Evolutionary conservation across 306 rosid genomes (phyloP), one percentile per base, ranked within the genome.

Genomic region (Cucumis hystrix): DNA sequence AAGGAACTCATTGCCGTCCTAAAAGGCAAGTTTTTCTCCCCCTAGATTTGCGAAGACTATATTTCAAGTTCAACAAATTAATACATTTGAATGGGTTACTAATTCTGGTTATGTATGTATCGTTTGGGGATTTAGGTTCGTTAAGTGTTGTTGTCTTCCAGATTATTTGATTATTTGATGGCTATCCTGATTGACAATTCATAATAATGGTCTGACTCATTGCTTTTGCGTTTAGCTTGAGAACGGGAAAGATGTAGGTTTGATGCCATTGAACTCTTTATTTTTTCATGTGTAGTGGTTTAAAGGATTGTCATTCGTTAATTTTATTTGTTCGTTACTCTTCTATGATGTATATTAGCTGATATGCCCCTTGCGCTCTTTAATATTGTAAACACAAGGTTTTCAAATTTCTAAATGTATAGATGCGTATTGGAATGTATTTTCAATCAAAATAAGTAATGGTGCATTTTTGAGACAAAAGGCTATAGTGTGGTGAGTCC

Each of bases 1-100:
- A 79, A 86, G 62, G 92, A 79, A 65, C 96, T 95, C 61, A 85
- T 82, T 85, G 82, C 82, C 11, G 16, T 92, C 10, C 79, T 92
- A 60, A 87, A 90, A 85, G 97, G 98, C 91, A 66, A 13, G 59
- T 10, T 47, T 6, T 43, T 45, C 40, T 20, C 52, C 55, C 28
- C 54, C 21, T 54, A 17, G 41, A 28, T 14, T 28, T 41, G 8
- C n/a, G 35, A 21, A 49, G 35, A 33, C 8, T 74, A 45, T 33
- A 21, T 16, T 75, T 55, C 33, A 40, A 40, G 43, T 54, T 75
- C 14, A 28, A 25, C 13, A 16, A 28, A 1, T 8, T 75, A 37
- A 33, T 10, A 33, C 10, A 20, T 70, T 43, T 70, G 1, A 47
- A 13, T 47, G 75, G 33, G 74, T 43, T 71, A 6, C 59, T 41